Evolutionary conservation across 1,284 basidiomycete genomes (phyloP).

Genomic region (Trametes sp.): DNA sequence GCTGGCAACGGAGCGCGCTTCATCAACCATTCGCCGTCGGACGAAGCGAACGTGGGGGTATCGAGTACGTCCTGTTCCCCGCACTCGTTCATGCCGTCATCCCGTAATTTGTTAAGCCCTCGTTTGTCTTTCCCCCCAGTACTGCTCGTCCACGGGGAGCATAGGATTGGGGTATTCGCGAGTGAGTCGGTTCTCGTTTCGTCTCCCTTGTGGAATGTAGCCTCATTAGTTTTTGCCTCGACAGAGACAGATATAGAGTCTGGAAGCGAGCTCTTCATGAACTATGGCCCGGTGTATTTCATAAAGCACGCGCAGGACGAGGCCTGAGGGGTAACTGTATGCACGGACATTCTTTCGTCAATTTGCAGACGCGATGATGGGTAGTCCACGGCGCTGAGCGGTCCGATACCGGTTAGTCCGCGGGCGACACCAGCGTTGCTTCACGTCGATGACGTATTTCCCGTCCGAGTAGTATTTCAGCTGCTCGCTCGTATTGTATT

Average conservation of each 20-base stretch:
- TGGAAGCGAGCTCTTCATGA: conserved; percentile 52
- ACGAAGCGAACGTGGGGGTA: conserved; percentile 50
- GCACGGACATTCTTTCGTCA: too few relatives aligned
- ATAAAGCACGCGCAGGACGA: too few relatives aligned
- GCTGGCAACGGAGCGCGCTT: conserved; percentile 63
- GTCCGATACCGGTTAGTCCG: too few relatives aligned
- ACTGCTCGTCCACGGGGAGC: conserved; percentile 54
- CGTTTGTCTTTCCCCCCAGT: too few relatives aligned
- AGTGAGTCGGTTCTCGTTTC: conserved; percentile 42
- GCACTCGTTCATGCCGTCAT: background rate
- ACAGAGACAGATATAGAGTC: conserved; percentile 44
- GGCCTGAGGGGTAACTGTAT: too few relatives aligned
- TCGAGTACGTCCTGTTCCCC: conserved; percentile 41
- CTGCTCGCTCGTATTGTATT: too few relatives aligned
- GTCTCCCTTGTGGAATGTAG: background rate
- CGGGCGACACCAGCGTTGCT: too few relatives aligned
- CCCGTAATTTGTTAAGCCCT: background rate
- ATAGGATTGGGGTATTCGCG: conserved; percentile 56
- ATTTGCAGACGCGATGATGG: too few relatives aligned
- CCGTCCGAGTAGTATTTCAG: too few relatives aligned
- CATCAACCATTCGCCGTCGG: conserved; percentile 54
- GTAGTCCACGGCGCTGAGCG: too few relatives aligned
- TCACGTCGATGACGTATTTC: too few relatives aligned
- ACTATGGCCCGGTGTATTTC: conserved; percentile 54
- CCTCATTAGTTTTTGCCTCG: background rate